Base-by-base conservation (phyloP, 495 filamentous ascomycete species). In the Aspergillus heteromorphus region DNA sequence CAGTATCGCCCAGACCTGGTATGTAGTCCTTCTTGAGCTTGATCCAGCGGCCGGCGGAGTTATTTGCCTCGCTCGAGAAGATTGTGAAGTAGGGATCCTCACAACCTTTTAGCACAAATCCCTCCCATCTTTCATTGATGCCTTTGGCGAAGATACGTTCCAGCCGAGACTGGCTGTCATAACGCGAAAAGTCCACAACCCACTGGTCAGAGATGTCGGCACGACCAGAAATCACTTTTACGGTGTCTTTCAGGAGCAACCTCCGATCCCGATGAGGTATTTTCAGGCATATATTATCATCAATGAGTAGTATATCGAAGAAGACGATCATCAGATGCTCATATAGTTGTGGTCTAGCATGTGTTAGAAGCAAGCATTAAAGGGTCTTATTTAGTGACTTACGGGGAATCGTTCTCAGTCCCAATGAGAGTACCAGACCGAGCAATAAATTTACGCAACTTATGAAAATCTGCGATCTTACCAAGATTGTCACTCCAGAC, bases 11-110 rank as follows among this genome's bases (percentile, higher is more conserved):
- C 58, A 91, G 77, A 6, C 83, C 81, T 17, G 73, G 74, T n/a
- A 96, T 86, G 55, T 95, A 96, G 59, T 95, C 90, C 58, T 92
- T 95, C 65, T 96, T 96, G 23, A 96, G 64, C 68, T 95, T 96
- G 61, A 95, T 87, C 69, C 83, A 86, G 21, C 78, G 77, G 48
- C 75, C 77, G 30, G 58, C 71, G 30, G 68, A 77, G 27, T 47
- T 52, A 17, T 65, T 40, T 45, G 38, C 63, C 58, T 55, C 58
- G 51, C 16, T 54, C 11, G 67, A 57, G 48, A 66, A 59, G 4
- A 86, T 80, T 41, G 81, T 68, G 48, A 95, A 87, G 59, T 95
- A 96, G 0, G 89, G 82, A 19, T 86, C 82, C 50, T 91, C 85
- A n/a, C 72, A 77, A 27, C 84, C 84, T 66, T 96, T 95, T 45